Evolutionary conservation across 1,139 yeast species (phyloP).

Genomic region (Dujonia santamariae): DNA sequence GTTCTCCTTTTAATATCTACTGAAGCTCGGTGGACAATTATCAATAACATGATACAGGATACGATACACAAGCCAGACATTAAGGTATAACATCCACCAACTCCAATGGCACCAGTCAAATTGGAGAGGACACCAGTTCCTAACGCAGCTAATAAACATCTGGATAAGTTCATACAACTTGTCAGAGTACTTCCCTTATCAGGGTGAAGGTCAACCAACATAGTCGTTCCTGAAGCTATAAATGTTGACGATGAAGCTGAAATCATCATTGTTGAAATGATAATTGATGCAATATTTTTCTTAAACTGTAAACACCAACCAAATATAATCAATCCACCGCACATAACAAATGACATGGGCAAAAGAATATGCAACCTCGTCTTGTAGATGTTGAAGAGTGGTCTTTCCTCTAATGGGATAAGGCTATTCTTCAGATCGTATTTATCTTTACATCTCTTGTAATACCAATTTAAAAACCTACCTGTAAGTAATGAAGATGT

Average conservation of each 20-base stretch:
- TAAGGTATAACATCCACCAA: slow-evolving; percentile 38
- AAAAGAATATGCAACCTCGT: slow-evolving; percentile 27
- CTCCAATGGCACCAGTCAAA: slow-evolving; percentile 24
- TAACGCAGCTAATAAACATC: slow-evolving; percentile 36
- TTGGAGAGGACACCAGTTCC: slow-evolving; percentile 31
- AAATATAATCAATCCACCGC: slow-evolving; percentile 30
- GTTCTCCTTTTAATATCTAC: too few relatives aligned
- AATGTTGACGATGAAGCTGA: slow-evolving; percentile 27
- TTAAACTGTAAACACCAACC: slow-evolving; percentile 39
- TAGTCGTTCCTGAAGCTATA: slow-evolving; percentile 30
- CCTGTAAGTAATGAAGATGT: slow-evolving; percentile 31
- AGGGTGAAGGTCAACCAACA: slow-evolving; percentile 38
- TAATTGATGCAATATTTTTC: slow-evolving; percentile 25
- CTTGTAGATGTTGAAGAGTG: slow-evolving; percentile 25
- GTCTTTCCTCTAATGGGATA: slow-evolving; percentile 15
- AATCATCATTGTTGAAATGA: slow-evolving; percentile 28
- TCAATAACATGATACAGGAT: slow-evolving; percentile 16
- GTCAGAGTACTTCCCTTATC: slow-evolving; percentile 32
- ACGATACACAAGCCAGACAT: slow-evolving; percentile 27
- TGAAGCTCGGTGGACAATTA: too few relatives aligned
- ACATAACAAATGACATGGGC: slow-evolving; percentile 20
- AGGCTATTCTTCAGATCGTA: slow-evolving; percentile 18
- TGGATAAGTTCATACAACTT: slow-evolving; percentile 33
- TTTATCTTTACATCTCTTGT: slow-evolving; percentile 15
- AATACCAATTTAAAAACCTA: slow-evolving; percentile 25